Evolutionary conservation across 2,329 filamentous ascomycete species (phyloP).

Genomic region (Monosporascus sp.): DNA sequence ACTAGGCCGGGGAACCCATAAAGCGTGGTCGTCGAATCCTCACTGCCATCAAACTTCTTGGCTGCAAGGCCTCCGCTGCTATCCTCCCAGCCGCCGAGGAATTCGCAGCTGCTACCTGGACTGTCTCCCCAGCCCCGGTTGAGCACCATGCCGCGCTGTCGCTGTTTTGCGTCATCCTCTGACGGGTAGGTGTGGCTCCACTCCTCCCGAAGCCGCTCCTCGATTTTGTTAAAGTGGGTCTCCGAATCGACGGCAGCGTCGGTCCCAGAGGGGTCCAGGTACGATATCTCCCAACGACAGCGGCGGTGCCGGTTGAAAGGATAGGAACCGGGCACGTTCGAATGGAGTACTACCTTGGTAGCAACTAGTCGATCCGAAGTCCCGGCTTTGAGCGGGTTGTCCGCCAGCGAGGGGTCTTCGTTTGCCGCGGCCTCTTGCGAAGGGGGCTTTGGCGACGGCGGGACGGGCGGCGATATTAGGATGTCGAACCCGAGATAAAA

Average conservation of each 20-base stretch:
- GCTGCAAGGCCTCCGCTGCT: conserved; percentile 44
- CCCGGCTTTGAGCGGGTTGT: conserved; percentile 32
- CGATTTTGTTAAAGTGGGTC: conserved; percentile 69
- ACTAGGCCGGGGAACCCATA: conserved; percentile 92
- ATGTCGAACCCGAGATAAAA: conserved; percentile 94
- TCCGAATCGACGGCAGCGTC: conserved; percentile 62
- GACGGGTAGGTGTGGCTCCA: conserved; percentile 65
- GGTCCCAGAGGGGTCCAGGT: conserved; percentile 42
- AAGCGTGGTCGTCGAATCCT: conserved; percentile 68
- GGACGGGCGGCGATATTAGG: conserved; percentile 72
- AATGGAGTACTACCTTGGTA: conserved; percentile 88
- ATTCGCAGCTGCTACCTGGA: conserved; percentile 82
- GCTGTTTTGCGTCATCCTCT: conserved; percentile 42
- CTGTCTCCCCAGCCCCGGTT: conserved; percentile 90
- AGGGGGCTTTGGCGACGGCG: conserved; percentile 59
- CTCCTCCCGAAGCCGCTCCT: conserved; percentile 58
- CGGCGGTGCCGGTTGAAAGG: conserved; percentile 93
- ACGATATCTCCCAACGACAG: conserved; percentile 75
- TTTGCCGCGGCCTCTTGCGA: conserved; percentile 26
- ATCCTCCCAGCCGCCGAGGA: conserved; percentile 82
- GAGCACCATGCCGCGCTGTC: conserved; percentile 73
- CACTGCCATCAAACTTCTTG: conserved; percentile 48
- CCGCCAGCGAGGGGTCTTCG: conserved; percentile 20
- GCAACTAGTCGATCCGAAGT: conserved; percentile 67
- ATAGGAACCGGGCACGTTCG: conserved; percentile 92